Evolutionary conservation across 2,329 filamentous ascomycete genomes (phyloP), one percentile per base, ranked within the genome.

Genomic region (Paecilomyces fulvus): DNA sequence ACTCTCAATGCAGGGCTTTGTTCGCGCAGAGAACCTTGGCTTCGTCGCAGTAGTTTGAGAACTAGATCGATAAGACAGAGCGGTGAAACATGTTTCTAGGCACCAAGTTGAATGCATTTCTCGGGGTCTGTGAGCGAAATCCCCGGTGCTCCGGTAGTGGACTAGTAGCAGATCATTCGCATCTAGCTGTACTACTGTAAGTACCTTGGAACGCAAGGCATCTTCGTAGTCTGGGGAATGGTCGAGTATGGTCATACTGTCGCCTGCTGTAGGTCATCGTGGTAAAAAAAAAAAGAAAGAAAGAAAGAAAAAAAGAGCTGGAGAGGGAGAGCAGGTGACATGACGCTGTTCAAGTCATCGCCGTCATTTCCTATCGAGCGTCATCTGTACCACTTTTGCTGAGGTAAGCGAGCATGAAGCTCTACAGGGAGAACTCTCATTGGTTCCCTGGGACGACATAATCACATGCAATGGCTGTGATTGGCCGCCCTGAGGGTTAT

Each of bases 401-500:
- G 56, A 58, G 33, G 53, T 57, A 55, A 59, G 30, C 53, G 9
- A 12, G 7, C 31, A 30, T 3, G 9, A 51, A 25, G 21, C 48
- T 49, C 23, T 9, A 12, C 9, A 28, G 12, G 30, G 9, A 17
- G n/a, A 28, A 46, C 55, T 59, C 50, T 55, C 49, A 59, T 59
- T 59, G 58, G 58, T 49, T 20, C 2, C 52, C 20, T 8, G 20
- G 31, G 48, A 30, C 25, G 51, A 37, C n/a, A 9, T 30, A 37
- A n/a, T 53, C 55, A 54, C 55, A 53, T 55, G 53, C 21, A 17
- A 9, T 2, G 14, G 12, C 11, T 17, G 52, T 55, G 55, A 55
- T 57, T 59, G 57, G 57, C 53, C 43, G 51, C 25, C 54, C 28
- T 48, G 30, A 20, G 21, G n/a, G 17, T 51, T 50, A 55, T 54